Evolutionary conservation across 495 filamentous ascomycete genomes (phyloP).

Genomic region (Alectoria sarmentosa): DNA sequence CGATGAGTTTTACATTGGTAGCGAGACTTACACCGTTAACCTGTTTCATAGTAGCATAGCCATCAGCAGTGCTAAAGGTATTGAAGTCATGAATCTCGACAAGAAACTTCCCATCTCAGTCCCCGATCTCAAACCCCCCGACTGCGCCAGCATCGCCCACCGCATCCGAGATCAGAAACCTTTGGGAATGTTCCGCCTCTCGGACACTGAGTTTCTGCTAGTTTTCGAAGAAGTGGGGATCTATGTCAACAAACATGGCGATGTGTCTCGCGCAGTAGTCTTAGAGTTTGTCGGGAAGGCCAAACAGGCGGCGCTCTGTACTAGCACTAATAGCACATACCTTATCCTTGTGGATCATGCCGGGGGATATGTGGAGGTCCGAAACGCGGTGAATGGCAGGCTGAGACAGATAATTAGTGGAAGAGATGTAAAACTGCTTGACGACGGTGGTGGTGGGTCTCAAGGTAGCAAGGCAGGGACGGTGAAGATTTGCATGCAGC

Average conservation of each 20-base stretch:
- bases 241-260: constrained; percentile 97
- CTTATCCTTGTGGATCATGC: constrained; percentile 80
- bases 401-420: constrained; percentile 91
- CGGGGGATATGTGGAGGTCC: constrained; percentile 85
- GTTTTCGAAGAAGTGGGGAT: constrained; percentile 92
- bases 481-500: constrained; percentile 92
- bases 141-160: constrained; percentile 65
- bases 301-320: constrained; percentile 78
- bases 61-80: constrained; percentile 83
- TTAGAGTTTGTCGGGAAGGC: constrained; percentile 96
- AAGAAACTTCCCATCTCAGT: constrained; percentile 91
- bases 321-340: constrained; percentile 52
- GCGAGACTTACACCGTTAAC: constrained; percentile 93
- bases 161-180: constrained; percentile 76
- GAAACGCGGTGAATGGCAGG: constrained; percentile 93
- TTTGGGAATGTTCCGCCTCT: constrained; percentile 93
- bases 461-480: constrained; percentile 40
- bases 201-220: constrained; percentile 87
- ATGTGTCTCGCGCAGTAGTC: constrained; percentile 83
- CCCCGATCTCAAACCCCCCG: constrained; percentile 63
- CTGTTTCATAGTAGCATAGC: constrained; percentile 91
- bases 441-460: constrained; percentile 62
- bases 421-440: constrained; percentile 75
- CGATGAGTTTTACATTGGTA: constrained; percentile 97
- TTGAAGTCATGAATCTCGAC: constrained; percentile 93